phyloP scores from a whole-genome alignment of 768 basidiomycete genomes.

The Boletales sp. region DNA sequence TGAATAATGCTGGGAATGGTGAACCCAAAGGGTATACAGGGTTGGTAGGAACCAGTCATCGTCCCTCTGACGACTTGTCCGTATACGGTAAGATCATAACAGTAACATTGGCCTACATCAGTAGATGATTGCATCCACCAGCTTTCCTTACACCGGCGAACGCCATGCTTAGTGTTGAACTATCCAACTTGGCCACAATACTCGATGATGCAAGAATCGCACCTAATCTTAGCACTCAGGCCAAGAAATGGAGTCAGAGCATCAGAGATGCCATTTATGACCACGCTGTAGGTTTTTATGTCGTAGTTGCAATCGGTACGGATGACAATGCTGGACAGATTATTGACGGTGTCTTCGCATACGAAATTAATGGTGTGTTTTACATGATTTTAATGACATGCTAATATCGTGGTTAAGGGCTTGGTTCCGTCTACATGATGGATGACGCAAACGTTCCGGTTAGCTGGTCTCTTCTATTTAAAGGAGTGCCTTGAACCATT shows the following conservation, averaged over 20 bases:
- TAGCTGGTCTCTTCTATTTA: conserved; percentile 20
- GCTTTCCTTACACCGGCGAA: conserved; percentile 79
- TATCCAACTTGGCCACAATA: conserved; percentile 55
- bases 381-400: neutral
- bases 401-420: conserved; percentile 36
- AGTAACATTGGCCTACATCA: neutral
- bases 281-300: conserved; percentile 43
- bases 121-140: conserved; percentile 22
- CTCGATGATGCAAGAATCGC: conserved; percentile 49
- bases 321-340: conserved; percentile 37
- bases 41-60: conserved; percentile 69
- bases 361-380: conserved; percentile 65
- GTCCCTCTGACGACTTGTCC: conserved; percentile 74
- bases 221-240: conserved; percentile 49
- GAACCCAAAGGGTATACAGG: conserved; percentile 77
- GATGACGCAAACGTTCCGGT: conserved; percentile 86
- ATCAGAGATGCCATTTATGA: conserved; percentile 62
- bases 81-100: conserved; percentile 47
- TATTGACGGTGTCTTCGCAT: conserved; percentile 65
- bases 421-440: conserved; percentile 74
- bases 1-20: conserved; percentile 66
- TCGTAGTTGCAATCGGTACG: neutral
- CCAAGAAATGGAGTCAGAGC: conserved; percentile 53
- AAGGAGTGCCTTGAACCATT: neutral
- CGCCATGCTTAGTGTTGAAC: conserved; percentile 78